phyloP scores from a whole-genome alignment of 2,329 filamentous ascomycete species.

The Colletotrichum limetticola region DNA sequence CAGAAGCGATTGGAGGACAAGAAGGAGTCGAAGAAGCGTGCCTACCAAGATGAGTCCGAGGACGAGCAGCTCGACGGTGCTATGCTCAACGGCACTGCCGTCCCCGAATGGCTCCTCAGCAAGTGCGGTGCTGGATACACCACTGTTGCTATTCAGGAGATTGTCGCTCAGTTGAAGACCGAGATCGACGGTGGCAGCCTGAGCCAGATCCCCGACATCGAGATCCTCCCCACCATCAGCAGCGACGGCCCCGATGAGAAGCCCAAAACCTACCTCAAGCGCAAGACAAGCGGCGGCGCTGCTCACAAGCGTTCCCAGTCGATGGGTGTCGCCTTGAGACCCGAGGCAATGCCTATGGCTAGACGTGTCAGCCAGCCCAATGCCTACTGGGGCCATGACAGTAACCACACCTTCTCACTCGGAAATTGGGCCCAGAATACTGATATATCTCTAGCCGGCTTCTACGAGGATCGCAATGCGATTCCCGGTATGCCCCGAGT shows the following conservation, averaged over 20 bases:
- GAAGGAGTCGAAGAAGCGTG: conserved; percentile 46
- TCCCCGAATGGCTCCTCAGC: conserved; percentile 61
- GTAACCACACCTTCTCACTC: conserved; percentile 35
- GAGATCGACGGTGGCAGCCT: conserved; percentile 56
- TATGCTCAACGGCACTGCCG: conserved; percentile 50
- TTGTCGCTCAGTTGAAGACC: conserved; percentile 56
- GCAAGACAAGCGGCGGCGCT: conserved; percentile 38
- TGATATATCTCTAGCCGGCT: conserved; percentile 34
- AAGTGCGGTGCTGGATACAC: conserved; percentile 59
- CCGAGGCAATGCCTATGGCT: conserved; percentile 38
- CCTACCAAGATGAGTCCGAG: conserved; percentile 37
- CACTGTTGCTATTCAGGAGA: conserved; percentile 57
- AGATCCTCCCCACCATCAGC: conserved; percentile 67
- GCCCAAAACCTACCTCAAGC: conserved; percentile 40
- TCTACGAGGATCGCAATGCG: conserved; percentile 38
- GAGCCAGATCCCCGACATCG: conserved; percentile 65
- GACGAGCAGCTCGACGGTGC: conserved; percentile 47
- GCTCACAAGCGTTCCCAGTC: conserved; percentile 49
- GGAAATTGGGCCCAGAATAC: conserved; percentile 44
- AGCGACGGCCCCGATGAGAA: conserved; percentile 44
- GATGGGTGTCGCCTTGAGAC: conserved; percentile 41
- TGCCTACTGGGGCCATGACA: conserved; percentile 34
- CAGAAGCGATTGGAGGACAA: conserved; percentile 63
- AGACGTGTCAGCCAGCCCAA: conserved; percentile 42
- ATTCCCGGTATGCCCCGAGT: conserved; percentile 35